Percentiles rank a stretch among this genome's conserved stretches.
phyloP scores from a whole-genome alignment of 2,329 filamentous ascomycete genomes.

The Sphaerostilbella broomeana region DNA sequence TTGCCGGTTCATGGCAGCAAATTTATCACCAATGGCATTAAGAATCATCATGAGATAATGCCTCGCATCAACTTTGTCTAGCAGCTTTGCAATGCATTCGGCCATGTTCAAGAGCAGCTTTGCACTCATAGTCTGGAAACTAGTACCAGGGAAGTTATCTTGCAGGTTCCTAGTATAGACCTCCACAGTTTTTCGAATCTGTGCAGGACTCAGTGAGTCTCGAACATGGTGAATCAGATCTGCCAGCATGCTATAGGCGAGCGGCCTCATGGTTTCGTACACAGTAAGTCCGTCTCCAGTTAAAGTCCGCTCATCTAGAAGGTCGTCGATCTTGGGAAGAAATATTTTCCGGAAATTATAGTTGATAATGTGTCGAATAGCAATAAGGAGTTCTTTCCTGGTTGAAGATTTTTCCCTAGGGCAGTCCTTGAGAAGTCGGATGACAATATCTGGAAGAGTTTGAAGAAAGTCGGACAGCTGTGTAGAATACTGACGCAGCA shows the following conservation, averaged over 20 bases:
- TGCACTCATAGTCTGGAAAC: slow-evolving; percentile 99
- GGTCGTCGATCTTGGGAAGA: slow-evolving; percentile 84
- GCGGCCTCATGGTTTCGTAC: slow-evolving; percentile 88
- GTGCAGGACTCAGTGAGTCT: slow-evolving; percentile 78
- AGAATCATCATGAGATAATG: slow-evolving; percentile 96
- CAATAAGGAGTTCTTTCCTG: slow-evolving; percentile 90
- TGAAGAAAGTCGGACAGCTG: slow-evolving; percentile 84
- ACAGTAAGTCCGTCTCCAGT: slow-evolving; percentile 95
- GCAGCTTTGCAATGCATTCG: slow-evolving; percentile 90
- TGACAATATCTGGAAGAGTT: slow-evolving; percentile 79
- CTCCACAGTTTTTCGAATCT: slow-evolving; percentile 92
- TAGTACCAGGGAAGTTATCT: slow-evolving; percentile 93
- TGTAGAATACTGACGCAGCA: slow-evolving; percentile 79
- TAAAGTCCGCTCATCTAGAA: slow-evolving; percentile 87
- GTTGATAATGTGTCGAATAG: slow-evolving; percentile 97
- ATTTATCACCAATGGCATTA: slow-evolving; percentile 96
- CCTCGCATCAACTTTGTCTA: slow-evolving; percentile 87
- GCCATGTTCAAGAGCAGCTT: slow-evolving; percentile 97
- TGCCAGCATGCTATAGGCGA: slow-evolving; percentile 97
- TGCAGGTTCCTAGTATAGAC: slow-evolving; percentile 96
- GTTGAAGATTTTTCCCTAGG: slow-evolving; percentile 90
- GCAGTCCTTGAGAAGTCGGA: slow-evolving; percentile 86
- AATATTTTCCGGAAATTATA: slow-evolving; percentile 98
- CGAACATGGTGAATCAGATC: slow-evolving; percentile 96
- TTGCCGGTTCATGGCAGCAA: slow-evolving; percentile 94